Conservation (phyloP, 805 yeast species). For the Zygosaccharomyces siamensis region DNA sequence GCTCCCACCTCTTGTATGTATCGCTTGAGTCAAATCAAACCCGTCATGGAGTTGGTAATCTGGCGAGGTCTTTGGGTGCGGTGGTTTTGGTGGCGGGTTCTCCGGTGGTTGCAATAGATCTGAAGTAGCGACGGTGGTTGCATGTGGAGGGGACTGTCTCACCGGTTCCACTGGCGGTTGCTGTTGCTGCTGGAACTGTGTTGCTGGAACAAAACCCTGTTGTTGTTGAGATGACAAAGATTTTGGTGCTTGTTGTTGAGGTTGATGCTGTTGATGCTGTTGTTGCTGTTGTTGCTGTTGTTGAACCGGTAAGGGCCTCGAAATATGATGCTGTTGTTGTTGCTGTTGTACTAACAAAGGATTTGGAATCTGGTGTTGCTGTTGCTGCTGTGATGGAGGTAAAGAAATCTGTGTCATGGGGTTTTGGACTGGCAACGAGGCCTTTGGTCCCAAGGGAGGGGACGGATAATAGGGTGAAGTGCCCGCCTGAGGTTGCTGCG, state of each 20-base stretch:
- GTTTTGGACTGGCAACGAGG: not conserved
- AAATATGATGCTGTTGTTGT: slow-evolving; percentile 2
- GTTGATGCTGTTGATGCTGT: not conserved
- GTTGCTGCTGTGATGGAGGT: not conserved
- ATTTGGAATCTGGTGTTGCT: not conserved
- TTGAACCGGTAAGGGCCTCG: not conserved
- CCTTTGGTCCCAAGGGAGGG: not conserved
- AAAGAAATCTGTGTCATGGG: not conserved
- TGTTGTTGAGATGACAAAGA: slow-evolving; percentile 7
- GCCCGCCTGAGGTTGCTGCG: slow-evolving; percentile 1
- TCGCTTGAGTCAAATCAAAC: not conserved
- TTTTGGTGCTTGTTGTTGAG: not conserved
- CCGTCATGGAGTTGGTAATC: slow-evolving; percentile 8
- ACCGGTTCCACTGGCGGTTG: slow-evolving; percentile 5
- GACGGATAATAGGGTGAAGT: slow-evolving; percentile 9
- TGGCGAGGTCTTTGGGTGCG: slow-evolving; percentile 9
- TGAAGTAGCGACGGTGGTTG: not conserved
- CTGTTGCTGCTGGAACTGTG: slow-evolving; percentile 6
- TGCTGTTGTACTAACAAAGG: slow-evolving; percentile 6
- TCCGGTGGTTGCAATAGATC: slow-evolving; percentile 1
- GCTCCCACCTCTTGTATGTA: not conserved
- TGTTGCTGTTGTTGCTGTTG: slow-evolving; percentile 1
- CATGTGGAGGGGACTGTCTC: slow-evolving; percentile 1
- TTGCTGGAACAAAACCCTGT: not conserved
- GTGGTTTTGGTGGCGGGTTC: slow-evolving; percentile 20